Conservation (phyloP, 805 yeast genomes). For the Metschnikowia reukaufii region DNA sequence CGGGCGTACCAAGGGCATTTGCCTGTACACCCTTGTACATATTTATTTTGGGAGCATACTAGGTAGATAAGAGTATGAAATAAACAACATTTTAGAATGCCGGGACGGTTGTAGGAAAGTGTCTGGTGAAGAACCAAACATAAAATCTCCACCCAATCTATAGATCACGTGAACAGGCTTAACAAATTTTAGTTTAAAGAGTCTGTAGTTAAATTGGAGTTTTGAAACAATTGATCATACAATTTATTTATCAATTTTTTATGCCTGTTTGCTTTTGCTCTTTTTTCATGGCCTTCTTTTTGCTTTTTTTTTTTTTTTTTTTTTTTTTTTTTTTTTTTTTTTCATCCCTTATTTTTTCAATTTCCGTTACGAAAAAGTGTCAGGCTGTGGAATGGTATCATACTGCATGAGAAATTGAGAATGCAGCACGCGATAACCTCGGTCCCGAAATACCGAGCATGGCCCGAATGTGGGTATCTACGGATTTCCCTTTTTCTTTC, state of each 20-base stretch:
- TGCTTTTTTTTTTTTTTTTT: too few species aligned
- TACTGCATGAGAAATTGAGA: background rate
- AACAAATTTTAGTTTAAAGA: background rate
- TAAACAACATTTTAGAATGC: background rate
- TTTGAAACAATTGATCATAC: too few species aligned
- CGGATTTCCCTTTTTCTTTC: background rate
- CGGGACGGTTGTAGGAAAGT: background rate
- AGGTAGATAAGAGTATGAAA: background rate
- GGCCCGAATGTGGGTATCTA: background rate
- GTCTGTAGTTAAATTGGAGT: too few species aligned
- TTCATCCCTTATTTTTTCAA: too few species aligned
- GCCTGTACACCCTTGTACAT: background rate
- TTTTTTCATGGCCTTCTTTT: background rate
- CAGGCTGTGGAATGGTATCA: background rate
- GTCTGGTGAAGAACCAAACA: background rate
- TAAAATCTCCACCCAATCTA: too few species aligned
- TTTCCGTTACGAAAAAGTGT: too few species aligned
- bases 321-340: too few species aligned
- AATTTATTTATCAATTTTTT: too few species aligned
- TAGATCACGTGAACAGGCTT: too few species aligned
- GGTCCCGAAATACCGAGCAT: slow-evolving; percentile 1
- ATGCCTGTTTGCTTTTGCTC: too few species aligned
- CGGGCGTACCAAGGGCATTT: background rate
- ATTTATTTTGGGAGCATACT: background rate
- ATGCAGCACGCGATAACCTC: background rate